These are phyloP conservation scores for Aspergillus bertholletiae DNA, from an alignment of 495 filamentous ascomycete species.

Conservation along the genomic window DNA sequence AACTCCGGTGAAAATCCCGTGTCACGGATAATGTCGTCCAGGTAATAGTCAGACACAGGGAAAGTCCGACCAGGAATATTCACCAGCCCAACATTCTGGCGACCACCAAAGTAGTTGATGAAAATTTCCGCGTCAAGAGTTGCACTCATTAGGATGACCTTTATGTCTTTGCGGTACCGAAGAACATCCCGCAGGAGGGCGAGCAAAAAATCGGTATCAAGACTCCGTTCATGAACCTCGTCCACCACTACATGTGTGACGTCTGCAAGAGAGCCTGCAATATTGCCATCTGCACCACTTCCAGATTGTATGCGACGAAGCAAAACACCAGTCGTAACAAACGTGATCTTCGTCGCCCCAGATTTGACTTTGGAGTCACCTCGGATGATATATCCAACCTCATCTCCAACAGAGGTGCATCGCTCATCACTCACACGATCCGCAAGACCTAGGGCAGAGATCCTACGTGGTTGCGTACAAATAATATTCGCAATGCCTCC, in stretches of 20 bases:
- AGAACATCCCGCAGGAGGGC: slow-evolving; percentile 86
- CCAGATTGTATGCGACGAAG: slow-evolving; percentile 84
- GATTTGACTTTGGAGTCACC: slow-evolving; percentile 73
- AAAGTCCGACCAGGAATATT: slow-evolving; percentile 88
- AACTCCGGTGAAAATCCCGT: slow-evolving; percentile 64
- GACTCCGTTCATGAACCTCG: slow-evolving; percentile 92
- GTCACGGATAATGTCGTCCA: slow-evolving; percentile 81
- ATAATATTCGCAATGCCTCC: slow-evolving; percentile 85
- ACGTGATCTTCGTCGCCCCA: slow-evolving; percentile 81
- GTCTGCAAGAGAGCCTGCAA: slow-evolving; percentile 76
- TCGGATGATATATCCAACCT: slow-evolving; percentile 92
- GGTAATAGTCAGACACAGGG: slow-evolving; percentile 84
- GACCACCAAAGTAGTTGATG: slow-evolving; percentile 73
- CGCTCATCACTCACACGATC: slow-evolving; percentile 94
- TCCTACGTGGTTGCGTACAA: slow-evolving; percentile 91
- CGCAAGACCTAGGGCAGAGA: slow-evolving; percentile 89
- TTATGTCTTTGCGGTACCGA: slow-evolving; percentile 71
- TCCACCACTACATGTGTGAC: slow-evolving; percentile 95
- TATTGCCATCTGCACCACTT: slow-evolving; percentile 69
- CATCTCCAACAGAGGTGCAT: slow-evolving; percentile 74
- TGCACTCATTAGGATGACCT: slow-evolving; percentile 96
- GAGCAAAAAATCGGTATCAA: slow-evolving; percentile 93
- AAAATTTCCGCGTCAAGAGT: slow-evolving; percentile 91
- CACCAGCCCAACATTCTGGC: slow-evolving; percentile 66
- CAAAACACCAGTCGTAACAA: slow-evolving; percentile 96